Percentiles rank a stretch among this genome's conserved stretches.
These are phyloP conservation scores for Suhomyces sp. DNA, from an alignment of 805 yeast genomes.

Conservation along the genomic window DNA sequence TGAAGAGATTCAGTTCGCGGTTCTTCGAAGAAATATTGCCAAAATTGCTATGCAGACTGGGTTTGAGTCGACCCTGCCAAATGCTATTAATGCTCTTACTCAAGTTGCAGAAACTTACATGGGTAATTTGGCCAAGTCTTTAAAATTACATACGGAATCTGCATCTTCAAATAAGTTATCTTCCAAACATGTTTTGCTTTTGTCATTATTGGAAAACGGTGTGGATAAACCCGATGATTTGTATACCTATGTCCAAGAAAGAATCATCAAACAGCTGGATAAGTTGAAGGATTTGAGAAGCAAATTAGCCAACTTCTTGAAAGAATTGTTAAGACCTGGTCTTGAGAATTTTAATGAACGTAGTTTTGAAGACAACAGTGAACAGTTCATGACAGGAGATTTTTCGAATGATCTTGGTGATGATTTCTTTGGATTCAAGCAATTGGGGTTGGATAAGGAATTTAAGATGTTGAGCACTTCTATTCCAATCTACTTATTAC, in stretches of 20 bases:
- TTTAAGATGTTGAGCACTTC: slow-evolving; percentile 80
- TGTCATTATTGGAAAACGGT: slow-evolving; percentile 82
- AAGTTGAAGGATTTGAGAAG: slow-evolving; percentile 67
- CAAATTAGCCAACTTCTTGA: slow-evolving; percentile 69
- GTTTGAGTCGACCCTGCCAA: slow-evolving; percentile 77
- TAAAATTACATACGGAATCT: slow-evolving; percentile 72
- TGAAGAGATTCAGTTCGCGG: slow-evolving; percentile 60
- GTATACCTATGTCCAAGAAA: slow-evolving; percentile 71
- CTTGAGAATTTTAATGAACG: slow-evolving; percentile 71
- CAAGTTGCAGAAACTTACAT: slow-evolving; percentile 82
- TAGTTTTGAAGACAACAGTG: slow-evolving; percentile 85
- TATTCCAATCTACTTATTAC: slow-evolving; percentile 86
- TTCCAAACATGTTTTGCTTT: slow-evolving; percentile 47
- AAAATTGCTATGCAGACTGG: slow-evolving; percentile 90
- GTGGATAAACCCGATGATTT: slow-evolving; percentile 74
- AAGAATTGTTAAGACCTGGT: slow-evolving; percentile 80
- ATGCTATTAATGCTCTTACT: slow-evolving; percentile 75
- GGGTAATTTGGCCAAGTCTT: slow-evolving; percentile 66
- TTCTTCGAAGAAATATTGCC: slow-evolving; percentile 67
- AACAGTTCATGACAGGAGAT: slow-evolving; percentile 92
- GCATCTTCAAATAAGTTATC: slow-evolving; percentile 44
- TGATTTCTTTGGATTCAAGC: slow-evolving; percentile 96
- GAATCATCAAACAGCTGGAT: slow-evolving; percentile 62
- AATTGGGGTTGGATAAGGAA: slow-evolving; percentile 89
- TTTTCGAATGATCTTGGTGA: slow-evolving; percentile 93